phyloP scores from a whole-genome alignment of 176 grass and related monocot genomes.

The Echinochloa phyllopogon region DNA sequence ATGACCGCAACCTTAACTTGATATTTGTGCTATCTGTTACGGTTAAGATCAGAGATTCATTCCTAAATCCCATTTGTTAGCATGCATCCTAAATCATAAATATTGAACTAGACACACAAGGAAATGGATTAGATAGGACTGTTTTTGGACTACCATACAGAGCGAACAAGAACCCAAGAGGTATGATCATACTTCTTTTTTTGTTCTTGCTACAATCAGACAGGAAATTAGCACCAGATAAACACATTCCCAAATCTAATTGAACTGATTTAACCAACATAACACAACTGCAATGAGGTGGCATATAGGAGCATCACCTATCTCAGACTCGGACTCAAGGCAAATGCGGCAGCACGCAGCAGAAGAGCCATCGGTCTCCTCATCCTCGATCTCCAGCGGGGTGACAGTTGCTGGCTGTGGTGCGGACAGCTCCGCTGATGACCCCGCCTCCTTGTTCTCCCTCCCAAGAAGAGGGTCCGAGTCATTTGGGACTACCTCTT shows the following conservation, averaged over 20 bases:
- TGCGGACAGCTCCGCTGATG: constrained; percentile 9
- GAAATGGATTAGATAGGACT: constrained; percentile 1
- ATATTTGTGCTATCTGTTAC: background rate
- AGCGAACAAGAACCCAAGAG: constrained; percentile 7
- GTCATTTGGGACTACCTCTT: constrained; percentile 44
- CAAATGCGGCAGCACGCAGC: constrained; percentile 92
- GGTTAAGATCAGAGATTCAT: background rate
- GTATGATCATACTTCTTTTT: background rate
- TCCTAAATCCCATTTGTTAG: background rate
- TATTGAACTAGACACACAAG: constrained; percentile 10
- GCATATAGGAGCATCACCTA: constrained; percentile 50
- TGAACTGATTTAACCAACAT: background rate
- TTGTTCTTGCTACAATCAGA: background rate
- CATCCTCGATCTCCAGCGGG: constrained; percentile 69
- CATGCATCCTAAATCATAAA: background rate
- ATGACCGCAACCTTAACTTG: background rate
- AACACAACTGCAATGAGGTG: constrained; percentile 15
- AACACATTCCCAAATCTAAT: constrained; percentile 22
- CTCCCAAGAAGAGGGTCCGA: constrained; percentile 56
- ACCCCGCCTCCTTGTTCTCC: constrained; percentile 30
- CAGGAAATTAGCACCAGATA: background rate
- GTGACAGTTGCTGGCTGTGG: constrained; percentile 44
- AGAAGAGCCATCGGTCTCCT: constrained; percentile 68
- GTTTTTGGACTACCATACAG: constrained; percentile 5
- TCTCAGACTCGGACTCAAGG: constrained; percentile 73